Evolutionary conservation across 192 early-diverging fungal species (phyloP), one percentile per base, ranked within the genome.

Genomic region (Paraglomus brasilianum): DNA sequence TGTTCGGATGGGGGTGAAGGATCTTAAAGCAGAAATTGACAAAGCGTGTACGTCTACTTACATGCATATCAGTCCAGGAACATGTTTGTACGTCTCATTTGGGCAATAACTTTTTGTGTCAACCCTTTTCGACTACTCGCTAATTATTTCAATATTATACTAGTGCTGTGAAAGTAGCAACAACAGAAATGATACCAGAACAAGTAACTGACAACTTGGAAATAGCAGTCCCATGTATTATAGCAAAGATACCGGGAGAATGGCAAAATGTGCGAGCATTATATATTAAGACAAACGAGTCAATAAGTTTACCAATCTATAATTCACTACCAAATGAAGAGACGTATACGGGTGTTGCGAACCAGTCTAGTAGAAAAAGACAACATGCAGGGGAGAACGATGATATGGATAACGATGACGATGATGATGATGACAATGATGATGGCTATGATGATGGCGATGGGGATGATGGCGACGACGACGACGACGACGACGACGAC

Each of bases 241-340:
- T 87, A 13, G 79, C 82, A 22, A 84, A 85, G 65, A 79, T 95
- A 45, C 89, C 92, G 8, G 82, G 89, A 66, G 83, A 87, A 49
- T 94, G 91, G 88, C 78, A 83, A 43, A 95, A 94, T 79, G 85
- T 98, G 64, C 91, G 88, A 75, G 86, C 92, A 9, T 83, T 98
- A 51, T 76, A 86, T 44, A 78, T 98, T 80, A 97, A 97, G 80
- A 89, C 92, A 8, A 82, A 78, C 50, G 82, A 85, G 11, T 94
- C 94, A 9, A 77, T 85, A 14, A 83, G 89, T 39, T 82, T 98
- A 69, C 97, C 97, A 4, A 78, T 98, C 47, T 96, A 83, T 78
- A 88, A 88, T 72, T 78, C 86, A 10, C 75, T 89, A 5, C 87
- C 87, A 15, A 70, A 72, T 42, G 79, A 81, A 21, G 78, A 71